Conservation (phyloP, 2,329 filamentous ascomycete species). For the Aspergillus sp. region DNA sequence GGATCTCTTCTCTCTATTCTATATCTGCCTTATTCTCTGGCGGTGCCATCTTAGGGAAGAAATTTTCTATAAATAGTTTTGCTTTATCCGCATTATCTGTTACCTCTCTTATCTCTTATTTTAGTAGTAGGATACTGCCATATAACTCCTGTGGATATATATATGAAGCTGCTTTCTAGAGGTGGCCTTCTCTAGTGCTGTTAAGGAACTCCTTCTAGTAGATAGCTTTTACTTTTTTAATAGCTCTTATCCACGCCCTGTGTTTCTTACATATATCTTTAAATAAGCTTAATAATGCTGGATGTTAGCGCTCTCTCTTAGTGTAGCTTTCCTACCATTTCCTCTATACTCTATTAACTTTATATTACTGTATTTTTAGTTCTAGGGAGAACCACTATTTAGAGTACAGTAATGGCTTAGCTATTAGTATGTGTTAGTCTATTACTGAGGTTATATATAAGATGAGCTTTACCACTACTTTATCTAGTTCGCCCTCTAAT, state of each 20-base stretch:
- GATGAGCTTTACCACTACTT: slow-evolving; percentile 2
- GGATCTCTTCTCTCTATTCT: slow-evolving; percentile 8
- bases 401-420: slow-evolving; percentile 11
- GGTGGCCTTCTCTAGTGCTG: slow-evolving; percentile 9
- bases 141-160: slow-evolving; percentile 9
- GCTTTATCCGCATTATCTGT: slow-evolving; percentile 15
- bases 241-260: slow-evolving; percentile 7
- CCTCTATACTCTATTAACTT: slow-evolving; percentile 11
- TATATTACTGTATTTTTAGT: slow-evolving; percentile 11
- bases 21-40: background rate
- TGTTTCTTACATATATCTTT: background rate
- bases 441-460: slow-evolving; percentile 4
- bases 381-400: slow-evolving; percentile 16
- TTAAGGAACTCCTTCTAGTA: slow-evolving; percentile 16
- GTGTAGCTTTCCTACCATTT: slow-evolving; percentile 12
- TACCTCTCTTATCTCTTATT: slow-evolving; percentile 6
- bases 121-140: slow-evolving; percentile 10
- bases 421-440: slow-evolving; percentile 7
- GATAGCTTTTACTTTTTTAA: slow-evolving; percentile 6
- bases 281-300: slow-evolving; percentile 3
- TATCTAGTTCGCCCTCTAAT: slow-evolving; percentile 5
- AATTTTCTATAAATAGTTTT: slow-evolving; percentile 10
- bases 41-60: slow-evolving; percentile 12
- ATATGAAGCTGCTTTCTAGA: slow-evolving; percentile 14
- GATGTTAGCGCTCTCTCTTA: slow-evolving; percentile 1